phyloP scores from a whole-genome alignment of 305 asterid genomes.

The Solanum hybrid region DNA sequence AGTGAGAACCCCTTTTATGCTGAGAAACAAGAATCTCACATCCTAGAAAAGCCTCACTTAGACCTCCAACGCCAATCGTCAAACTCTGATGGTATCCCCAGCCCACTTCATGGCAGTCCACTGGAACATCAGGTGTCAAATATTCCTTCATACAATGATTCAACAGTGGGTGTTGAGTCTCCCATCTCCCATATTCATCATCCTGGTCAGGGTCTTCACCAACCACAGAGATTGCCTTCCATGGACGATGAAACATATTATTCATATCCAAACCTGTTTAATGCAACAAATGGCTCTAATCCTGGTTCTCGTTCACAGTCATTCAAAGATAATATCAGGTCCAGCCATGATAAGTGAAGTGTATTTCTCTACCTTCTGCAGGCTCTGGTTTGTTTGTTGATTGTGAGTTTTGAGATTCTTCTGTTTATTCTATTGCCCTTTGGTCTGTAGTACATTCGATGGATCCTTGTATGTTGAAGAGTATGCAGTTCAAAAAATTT shows the following conservation, averaged over 20 bases:
- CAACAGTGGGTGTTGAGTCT: conserved; percentile 21
- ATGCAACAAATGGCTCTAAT: conserved; percentile 38
- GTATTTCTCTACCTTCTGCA: background rate
- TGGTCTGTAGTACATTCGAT: background rate
- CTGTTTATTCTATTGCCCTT: background rate
- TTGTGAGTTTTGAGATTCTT: background rate
- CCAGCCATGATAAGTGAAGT: conserved; percentile 17
- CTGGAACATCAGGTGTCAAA: conserved; percentile 9
- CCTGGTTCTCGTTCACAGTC: conserved; percentile 30
- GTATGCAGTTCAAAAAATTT: background rate
- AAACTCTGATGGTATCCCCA: conserved; percentile 16
- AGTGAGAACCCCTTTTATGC: conserved; percentile 43
- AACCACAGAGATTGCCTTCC: conserved; percentile 68
- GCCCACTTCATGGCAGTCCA: conserved; percentile 6
- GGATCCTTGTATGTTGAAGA: background rate
- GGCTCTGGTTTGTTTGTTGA: background rate
- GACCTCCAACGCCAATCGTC: conserved; percentile 22
- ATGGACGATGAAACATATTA: conserved; percentile 67
- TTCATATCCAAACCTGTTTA: conserved; percentile 79
- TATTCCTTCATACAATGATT: conserved; percentile 22
- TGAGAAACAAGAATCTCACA: conserved; percentile 14
- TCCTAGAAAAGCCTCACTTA: conserved; percentile 13
- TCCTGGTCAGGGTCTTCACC: conserved; percentile 28
- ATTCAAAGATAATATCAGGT: conserved; percentile 31
- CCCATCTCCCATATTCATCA: conserved; percentile 15